Evolutionary conservation across 345 rosid species (phyloP).

Genomic region (Camelina sativa): DNA sequence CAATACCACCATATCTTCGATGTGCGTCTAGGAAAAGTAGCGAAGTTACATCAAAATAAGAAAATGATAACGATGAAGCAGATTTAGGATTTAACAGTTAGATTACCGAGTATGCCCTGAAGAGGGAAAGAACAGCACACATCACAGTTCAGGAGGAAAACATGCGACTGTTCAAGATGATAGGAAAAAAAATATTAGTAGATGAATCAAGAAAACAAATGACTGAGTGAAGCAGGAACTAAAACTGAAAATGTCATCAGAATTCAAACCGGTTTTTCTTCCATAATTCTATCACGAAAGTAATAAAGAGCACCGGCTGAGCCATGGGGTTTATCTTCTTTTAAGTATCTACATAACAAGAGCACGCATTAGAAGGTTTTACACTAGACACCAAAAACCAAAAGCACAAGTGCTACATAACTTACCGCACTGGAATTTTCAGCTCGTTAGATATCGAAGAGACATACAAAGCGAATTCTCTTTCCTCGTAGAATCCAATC

Average conservation of each 20-base stretch:
- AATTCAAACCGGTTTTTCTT: constrained; percentile 67
- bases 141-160: constrained; percentile 76
- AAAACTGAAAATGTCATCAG: background rate
- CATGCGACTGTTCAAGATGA: constrained; percentile 58
- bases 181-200: background rate
- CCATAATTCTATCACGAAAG: constrained; percentile 74
- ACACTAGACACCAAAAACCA: background rate
- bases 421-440: constrained; percentile 80
- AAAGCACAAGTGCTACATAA: background rate
- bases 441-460: constrained; percentile 82
- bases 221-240: background rate
- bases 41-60: constrained; percentile 4
- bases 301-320: constrained; percentile 87
- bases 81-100: background rate
- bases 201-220: constrained; percentile 8
- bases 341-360: constrained; percentile 55
- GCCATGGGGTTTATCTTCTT: constrained; percentile 83
- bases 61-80: background rate
- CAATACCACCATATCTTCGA: constrained; percentile 68
- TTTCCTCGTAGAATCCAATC: constrained; percentile 82
- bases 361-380: background rate
- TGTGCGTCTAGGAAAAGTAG: constrained; percentile 61
- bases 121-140: constrained; percentile 92
- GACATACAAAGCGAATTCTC: constrained; percentile 74
- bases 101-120: constrained; percentile 69